Percentiles rank a stretch among this genome's conserved stretches.
Evolutionary conservation across 371 early-diverging fungal species (phyloP).

Genomic region (Saksenaea vasiformis): DNA sequence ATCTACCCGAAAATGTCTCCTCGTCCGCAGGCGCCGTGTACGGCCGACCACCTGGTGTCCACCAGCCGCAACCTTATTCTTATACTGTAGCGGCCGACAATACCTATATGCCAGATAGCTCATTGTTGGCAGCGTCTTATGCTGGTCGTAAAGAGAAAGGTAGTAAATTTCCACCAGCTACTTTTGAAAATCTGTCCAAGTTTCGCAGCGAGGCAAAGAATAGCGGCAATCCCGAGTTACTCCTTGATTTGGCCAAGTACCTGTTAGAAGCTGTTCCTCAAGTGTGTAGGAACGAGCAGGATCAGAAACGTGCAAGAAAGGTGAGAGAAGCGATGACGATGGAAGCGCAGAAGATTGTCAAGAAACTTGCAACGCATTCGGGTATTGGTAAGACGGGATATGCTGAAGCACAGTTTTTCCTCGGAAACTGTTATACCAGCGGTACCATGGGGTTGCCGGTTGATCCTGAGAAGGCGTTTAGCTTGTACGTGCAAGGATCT

Average conservation of each 20-base stretch:
- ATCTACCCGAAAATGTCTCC: not conserved
- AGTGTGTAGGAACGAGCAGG: constrained; percentile 55
- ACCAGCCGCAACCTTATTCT: not conserved
- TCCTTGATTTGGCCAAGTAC: constrained; percentile 82
- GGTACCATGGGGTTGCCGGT: constrained; percentile 72
- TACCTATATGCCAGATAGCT: constrained; percentile 40
- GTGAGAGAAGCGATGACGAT: constrained; percentile 65
- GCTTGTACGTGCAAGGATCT: constrained; percentile 88
- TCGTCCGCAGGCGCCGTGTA: not conserved
- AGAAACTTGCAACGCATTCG: constrained; percentile 68
- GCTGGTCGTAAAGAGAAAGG: constrained; percentile 25
- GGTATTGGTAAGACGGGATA: constrained; percentile 70
- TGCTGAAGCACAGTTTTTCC: constrained; percentile 90
- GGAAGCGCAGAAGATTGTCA: constrained; percentile 82
- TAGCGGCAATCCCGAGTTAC: constrained; percentile 74
- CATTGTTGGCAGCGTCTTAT: constrained; percentile 29
- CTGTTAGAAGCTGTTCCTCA: constrained; percentile 63
- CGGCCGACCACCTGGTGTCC: not conserved
- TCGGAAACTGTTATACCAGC: constrained; percentile 85
- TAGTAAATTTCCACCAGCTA: constrained; percentile 46
- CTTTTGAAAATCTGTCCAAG: constrained; percentile 69
- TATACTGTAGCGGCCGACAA: constrained; percentile 13
- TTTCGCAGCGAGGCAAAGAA: constrained; percentile 77
- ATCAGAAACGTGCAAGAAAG: constrained; percentile 68
- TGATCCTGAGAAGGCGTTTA: constrained; percentile 90